Evolutionary conservation across 768 basidiomycete genomes (phyloP).

Genomic region (Russula foetens): DNA sequence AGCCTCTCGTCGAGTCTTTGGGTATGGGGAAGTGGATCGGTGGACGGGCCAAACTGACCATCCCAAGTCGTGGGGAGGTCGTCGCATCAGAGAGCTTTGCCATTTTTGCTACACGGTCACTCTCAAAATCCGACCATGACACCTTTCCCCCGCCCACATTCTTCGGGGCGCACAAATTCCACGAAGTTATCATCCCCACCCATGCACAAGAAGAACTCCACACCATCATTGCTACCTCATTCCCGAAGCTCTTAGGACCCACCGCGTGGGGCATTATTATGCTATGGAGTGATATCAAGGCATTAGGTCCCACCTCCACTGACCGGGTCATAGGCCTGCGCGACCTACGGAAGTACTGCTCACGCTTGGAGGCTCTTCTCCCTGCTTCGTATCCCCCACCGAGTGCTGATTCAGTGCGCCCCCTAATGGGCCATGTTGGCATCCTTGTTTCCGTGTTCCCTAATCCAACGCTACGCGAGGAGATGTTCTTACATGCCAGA

Average conservation of each 20-base stretch:
- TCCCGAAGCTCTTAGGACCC: slow-evolving; percentile 47
- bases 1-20: slow-evolving; percentile 74
- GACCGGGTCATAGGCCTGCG: slow-evolving; percentile 61
- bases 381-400: slow-evolving; percentile 40
- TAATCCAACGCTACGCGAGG: slow-evolving; percentile 74
- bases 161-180: slow-evolving; percentile 80
- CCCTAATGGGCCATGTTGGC: slow-evolving; percentile 24
- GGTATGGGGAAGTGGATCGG: slow-evolving; percentile 69
- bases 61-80: slow-evolving; percentile 68
- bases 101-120: slow-evolving; percentile 83
- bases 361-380: slow-evolving; percentile 55
- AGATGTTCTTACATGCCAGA: slow-evolving; percentile 78
- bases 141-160: slow-evolving; percentile 56
- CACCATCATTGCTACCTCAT: slow-evolving; percentile 60
- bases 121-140: slow-evolving; percentile 38
- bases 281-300: slow-evolving; percentile 60
- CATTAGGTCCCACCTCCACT: slow-evolving; percentile 42
- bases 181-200: slow-evolving; percentile 53
- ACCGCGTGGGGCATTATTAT: slow-evolving; percentile 46
- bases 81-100: slow-evolving; percentile 74
- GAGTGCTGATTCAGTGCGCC: slow-evolving; percentile 27
- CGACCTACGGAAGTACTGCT: slow-evolving; percentile 80
- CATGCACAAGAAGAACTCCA: slow-evolving; percentile 62
- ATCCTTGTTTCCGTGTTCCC: slow-evolving; percentile 45
- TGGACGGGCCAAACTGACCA: slow-evolving; percentile 52